Evolutionary conservation across 345 rosid species (phyloP).

Genomic region (Lepidium aucheri): DNA sequence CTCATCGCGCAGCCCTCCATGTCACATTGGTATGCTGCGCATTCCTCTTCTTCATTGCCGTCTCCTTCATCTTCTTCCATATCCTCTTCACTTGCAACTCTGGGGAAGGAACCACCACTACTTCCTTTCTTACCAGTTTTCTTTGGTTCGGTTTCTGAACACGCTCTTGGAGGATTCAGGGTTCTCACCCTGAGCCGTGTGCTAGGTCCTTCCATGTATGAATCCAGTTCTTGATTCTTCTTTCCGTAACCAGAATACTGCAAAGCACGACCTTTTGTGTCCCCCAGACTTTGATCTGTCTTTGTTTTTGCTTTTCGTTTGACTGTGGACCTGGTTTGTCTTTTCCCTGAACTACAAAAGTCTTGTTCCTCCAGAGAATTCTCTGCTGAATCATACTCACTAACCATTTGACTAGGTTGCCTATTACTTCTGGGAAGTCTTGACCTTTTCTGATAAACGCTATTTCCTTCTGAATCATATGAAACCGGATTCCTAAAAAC

Average conservation of each 20-base stretch:
- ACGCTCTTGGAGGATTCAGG: slow-evolving; percentile 36
- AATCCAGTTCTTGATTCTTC: slow-evolving; percentile 34
- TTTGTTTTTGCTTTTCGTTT: slow-evolving; percentile 27
- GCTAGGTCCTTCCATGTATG: slow-evolving; percentile 63
- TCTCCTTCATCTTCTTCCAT: slow-evolving; percentile 51
- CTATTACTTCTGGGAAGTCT: slow-evolving; percentile 21
- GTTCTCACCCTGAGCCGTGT: slow-evolving; percentile 65
- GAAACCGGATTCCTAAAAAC: slow-evolving; percentile 29
- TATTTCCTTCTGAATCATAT: slow-evolving; percentile 33
- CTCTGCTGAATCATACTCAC: slow-evolving; percentile 37
- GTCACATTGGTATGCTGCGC: slow-evolving; percentile 49
- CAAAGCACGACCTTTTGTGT: slow-evolving; percentile 3
- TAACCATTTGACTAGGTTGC: slow-evolving; percentile 22
- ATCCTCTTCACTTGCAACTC: slow-evolving; percentile 31
- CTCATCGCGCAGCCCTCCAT: slow-evolving; percentile 91
- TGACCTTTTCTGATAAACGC: slow-evolving; percentile 16
- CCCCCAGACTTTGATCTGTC: slow-evolving; percentile 19
- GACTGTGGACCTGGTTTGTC: slow-evolving; percentile 22
- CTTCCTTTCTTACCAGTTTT: slow-evolving; percentile 39
- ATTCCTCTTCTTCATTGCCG: slow-evolving; percentile 39
- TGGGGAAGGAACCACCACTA: slow-evolving; percentile 26
- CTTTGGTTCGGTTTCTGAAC: slow-evolving; percentile 38
- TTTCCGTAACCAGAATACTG: slow-evolving; percentile 17
- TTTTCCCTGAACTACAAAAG: background rate
- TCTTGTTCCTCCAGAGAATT: slow-evolving; percentile 17